Evolutionary conservation across 139 green algal species (phyloP).

Genomic region (Pleodorina starrii): DNA sequence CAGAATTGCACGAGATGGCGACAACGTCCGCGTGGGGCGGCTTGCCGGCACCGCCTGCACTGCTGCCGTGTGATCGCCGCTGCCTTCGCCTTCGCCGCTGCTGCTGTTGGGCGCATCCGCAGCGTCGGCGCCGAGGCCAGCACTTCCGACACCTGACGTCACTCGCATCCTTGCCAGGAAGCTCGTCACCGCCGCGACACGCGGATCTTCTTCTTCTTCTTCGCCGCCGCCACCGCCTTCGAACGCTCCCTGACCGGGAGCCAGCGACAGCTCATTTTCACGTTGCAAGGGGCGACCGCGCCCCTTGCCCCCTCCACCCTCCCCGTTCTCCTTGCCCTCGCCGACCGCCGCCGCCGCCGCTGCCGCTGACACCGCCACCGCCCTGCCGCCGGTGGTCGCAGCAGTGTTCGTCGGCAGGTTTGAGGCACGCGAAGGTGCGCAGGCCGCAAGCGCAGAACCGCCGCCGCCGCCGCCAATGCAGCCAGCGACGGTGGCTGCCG

Average conservation of each 20-base stretch:
- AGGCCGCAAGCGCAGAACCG: neutral
- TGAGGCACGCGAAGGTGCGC: no score
- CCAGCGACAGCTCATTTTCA: neutral
- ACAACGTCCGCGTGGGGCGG: neutral
- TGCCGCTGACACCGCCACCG: neutral
- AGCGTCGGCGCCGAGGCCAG: neutral
- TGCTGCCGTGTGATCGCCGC: neutral
- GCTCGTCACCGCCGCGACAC: neutral
- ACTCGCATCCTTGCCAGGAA: neutral
- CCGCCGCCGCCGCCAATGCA: neutral
- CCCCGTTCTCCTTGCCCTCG: neutral
- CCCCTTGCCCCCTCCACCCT: neutral
- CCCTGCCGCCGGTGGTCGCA: neutral
- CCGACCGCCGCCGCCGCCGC: no score
- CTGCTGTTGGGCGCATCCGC: neutral
- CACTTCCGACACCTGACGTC: neutral
- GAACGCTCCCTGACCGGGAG: neutral
- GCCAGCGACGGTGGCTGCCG: no score
- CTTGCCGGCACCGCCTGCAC: neutral
- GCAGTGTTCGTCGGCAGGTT: no score
- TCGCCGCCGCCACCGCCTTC: neutral
- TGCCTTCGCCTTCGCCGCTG: no score
- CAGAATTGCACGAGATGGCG: neutral
- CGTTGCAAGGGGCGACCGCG: neutral
- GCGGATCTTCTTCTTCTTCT: neutral